Percentiles rank a stretch among this genome's conserved stretches.
Conservation (phyloP, 306 rosid genomes). For the Citrullus colocynthis region DNA sequence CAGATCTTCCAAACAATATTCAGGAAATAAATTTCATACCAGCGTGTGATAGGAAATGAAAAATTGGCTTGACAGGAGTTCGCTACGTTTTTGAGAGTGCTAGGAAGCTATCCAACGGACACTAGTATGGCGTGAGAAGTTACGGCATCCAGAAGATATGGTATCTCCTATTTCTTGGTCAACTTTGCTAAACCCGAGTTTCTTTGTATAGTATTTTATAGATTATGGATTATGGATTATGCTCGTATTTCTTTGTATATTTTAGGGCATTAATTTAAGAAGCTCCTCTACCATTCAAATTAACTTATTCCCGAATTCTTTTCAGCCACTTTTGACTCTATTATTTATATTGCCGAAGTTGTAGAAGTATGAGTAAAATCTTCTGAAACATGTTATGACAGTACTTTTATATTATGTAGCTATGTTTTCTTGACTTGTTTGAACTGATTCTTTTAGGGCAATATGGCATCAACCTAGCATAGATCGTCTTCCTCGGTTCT, state of each 20-base stretch:
- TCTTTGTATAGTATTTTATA: background rate
- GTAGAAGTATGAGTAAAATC: background rate
- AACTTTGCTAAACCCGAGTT: background rate
- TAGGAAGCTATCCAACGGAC: slow-evolving; percentile 96
- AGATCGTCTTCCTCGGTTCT: background rate
- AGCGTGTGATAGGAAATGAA: slow-evolving; percentile 4
- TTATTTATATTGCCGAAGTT: background rate
- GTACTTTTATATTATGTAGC: background rate
- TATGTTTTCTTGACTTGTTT: background rate
- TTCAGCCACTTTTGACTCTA: background rate
- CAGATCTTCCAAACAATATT: slow-evolving; percentile 2
- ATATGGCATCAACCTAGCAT: background rate
- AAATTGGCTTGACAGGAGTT: slow-evolving; percentile 50
- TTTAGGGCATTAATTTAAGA: background rate
- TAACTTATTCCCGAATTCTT: background rate
- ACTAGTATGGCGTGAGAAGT: slow-evolving; percentile 32
- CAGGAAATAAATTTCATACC: slow-evolving; percentile 10
- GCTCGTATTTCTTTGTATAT: background rate
- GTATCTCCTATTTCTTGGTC: slow-evolving; percentile 7
- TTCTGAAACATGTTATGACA: background rate
- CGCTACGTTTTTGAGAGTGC: slow-evolving; percentile 88
- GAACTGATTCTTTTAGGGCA: background rate
- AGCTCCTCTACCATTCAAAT: background rate
- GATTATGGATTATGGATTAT: background rate
- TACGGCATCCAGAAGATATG: background rate